phyloP scores from a whole-genome alignment of 495 filamentous ascomycete genomes.

The Aspergillus indologenus region DNA sequence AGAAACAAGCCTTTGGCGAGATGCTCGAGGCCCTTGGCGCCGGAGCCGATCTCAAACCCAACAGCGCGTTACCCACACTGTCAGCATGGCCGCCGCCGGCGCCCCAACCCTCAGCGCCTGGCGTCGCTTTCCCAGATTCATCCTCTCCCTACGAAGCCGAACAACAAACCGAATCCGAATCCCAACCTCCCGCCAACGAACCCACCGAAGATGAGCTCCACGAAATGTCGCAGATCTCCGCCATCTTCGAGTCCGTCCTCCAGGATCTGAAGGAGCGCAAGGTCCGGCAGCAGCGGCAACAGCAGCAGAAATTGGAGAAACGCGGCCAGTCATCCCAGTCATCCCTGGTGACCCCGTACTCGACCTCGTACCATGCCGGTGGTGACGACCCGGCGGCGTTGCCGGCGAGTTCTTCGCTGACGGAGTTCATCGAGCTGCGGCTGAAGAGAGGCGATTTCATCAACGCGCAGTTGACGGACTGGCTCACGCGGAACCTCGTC shows the following conservation, averaged over 20 bases:
- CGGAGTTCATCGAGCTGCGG: conserved; percentile 1
- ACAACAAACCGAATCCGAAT: neutral
- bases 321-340: neutral
- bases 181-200: neutral
- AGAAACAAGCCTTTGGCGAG: conserved; percentile 28
- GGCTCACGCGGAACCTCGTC: conserved; percentile 15
- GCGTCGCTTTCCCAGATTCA: neutral
- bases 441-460: conserved; percentile 13
- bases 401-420: neutral
- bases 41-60: neutral
- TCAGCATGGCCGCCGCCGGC: neutral
- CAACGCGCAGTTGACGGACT: conserved; percentile 24
- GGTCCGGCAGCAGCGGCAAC: neutral
- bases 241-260: conserved; percentile 29
- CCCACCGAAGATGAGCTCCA: conserved; percentile 14
- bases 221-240: conserved; percentile 28
- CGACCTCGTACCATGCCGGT: neutral
- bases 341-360: neutral
- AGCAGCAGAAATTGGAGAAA: neutral
- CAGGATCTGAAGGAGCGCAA: conserved; percentile 16
- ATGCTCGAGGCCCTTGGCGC: conserved; percentile 25
- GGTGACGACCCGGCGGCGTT: neutral
- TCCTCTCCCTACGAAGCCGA: too few relatives aligned
- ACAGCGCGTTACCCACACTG: neutral
- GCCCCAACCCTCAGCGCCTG: neutral